Evolutionary conservation across 1,284 basidiomycete species (phyloP), one percentile per base, ranked within the genome.

Genomic region (Puccinia brachypodii): DNA sequence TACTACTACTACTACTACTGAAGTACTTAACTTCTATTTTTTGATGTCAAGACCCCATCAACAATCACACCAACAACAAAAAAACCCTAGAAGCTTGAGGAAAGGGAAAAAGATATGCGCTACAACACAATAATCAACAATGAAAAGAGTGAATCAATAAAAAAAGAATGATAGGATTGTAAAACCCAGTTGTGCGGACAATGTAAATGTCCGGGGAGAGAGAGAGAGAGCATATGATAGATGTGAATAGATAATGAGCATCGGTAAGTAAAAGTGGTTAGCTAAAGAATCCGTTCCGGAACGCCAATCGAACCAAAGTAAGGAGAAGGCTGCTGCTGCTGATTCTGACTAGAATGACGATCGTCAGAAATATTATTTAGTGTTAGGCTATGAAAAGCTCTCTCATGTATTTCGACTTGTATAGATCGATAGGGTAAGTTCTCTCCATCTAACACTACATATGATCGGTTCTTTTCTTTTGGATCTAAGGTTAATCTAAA

Each of bases 291-390:
- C 40, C 47, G 44, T 9, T 71, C 76, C 0, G 76, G 66, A 1
- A 79, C 66, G n/a, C 76, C 76, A 36, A 72, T 79, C 36, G 60
- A 42, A 25, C 76, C 76, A 25, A 72, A 72, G 50, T 72, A 72
- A 0, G 69, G 42, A 53, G 44, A 36, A 22, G 14, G 13, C 7
- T 72, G 4, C 2, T n/a, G n/a, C n/a, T n/a, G n/a, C n/a, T n/a
- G n/a, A n/a, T n/a, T n/a, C n/a, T n/a, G n/a, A n/a, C n/a, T n/a
- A 50, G 47, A 22, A 50, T 50, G 47, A 22, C 11, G 47, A 50
- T 50, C 22, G 47, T 11, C 22, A 22, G 47, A 50, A 50, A 22
- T 11, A 50, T 42, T 1, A 14, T 56, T 58, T 31, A 79, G 28
- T 3, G 50, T 58, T 42, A 79, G n/a, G 42, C 66, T 58, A n/a